Evolutionary conservation across 345 rosid species (phyloP).

Genomic region (Linum tenue): DNA sequence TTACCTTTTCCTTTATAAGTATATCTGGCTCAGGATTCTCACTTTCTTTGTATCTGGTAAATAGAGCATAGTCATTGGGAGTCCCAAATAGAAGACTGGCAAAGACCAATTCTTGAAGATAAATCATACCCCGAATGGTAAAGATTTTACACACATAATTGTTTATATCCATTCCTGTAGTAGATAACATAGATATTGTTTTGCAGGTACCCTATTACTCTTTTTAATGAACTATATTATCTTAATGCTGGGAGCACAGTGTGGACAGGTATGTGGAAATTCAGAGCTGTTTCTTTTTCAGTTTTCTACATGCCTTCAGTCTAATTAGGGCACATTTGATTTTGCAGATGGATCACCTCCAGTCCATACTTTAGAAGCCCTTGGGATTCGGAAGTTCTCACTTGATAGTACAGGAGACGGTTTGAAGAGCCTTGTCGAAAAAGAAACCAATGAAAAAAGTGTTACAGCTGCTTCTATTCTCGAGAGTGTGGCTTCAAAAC

Average conservation of each 20-base stretch:
- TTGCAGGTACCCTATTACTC: conserved; percentile 75
- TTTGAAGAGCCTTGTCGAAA: background rate
- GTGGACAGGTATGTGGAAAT: conserved; percentile 61
- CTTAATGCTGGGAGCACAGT: conserved; percentile 85
- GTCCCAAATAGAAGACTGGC: conserved; percentile 81
- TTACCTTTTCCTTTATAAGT: background rate
- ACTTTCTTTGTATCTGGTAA: conserved; percentile 14
- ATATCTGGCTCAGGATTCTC: background rate
- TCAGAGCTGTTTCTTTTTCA: background rate
- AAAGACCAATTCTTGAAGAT: conserved; percentile 82
- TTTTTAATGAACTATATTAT: conserved; percentile 90
- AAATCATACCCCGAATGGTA: conserved; percentile 83
- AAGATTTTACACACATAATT: conserved; percentile 12
- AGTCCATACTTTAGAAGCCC: conserved; percentile 49
- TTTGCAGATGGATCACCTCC: conserved; percentile 74
- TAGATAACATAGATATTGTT: background rate
- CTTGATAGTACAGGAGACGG: conserved; percentile 50
- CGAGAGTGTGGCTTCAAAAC: conserved; percentile 58
- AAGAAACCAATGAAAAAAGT: conserved; percentile 20
- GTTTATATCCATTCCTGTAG: conserved; percentile 1
- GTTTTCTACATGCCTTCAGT: too few relatives aligned
- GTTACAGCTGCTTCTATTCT: conserved; percentile 53
- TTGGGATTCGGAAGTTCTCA: conserved; percentile 57
- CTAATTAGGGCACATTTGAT: background rate
- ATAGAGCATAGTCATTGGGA: conserved; percentile 78